phyloP scores from a whole-genome alignment of 805 yeast genomes.

The Cyberlindnera samutprakarnensis region DNA sequence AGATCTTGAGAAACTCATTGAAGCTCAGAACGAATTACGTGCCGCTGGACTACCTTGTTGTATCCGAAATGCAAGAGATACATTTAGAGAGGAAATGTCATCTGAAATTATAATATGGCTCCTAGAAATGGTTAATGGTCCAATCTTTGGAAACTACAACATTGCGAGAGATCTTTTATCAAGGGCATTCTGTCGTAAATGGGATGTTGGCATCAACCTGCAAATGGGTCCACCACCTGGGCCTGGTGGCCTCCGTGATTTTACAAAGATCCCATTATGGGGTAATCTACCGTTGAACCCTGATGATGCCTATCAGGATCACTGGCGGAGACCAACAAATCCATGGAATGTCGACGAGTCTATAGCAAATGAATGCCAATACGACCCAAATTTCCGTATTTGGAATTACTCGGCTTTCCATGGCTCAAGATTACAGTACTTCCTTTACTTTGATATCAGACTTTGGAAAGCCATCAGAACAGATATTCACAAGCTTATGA shows the following conservation, averaged over 20 bases:
- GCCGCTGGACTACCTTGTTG: constrained; percentile 61
- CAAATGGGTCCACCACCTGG: too few relatives aligned
- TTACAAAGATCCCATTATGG: constrained; percentile 1
- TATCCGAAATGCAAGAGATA: constrained; percentile 59
- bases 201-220: constrained; percentile 53
- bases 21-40: constrained; percentile 47
- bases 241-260: neutral
- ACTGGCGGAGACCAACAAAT: constrained; percentile 34
- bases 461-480: constrained; percentile 60
- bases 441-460: constrained; percentile 56
- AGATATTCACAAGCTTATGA: constrained; percentile 54
- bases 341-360: constrained; percentile 41
- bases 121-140: constrained; percentile 46
- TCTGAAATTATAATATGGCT: constrained; percentile 67
- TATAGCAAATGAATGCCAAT: constrained; percentile 40
- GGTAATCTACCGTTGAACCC: too few relatives aligned
- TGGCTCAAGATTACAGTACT: constrained; percentile 35
- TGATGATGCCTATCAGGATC: too few relatives aligned
- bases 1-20: constrained; percentile 40
- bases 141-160: constrained; percentile 41
- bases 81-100: constrained; percentile 75
- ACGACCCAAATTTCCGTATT: constrained; percentile 19
- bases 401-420: constrained; percentile 13
- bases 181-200: constrained; percentile 48
- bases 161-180: constrained; percentile 44